Conservation (phyloP, 2,329 filamentous ascomycete genomes). For the Fusarium sp. region DNA sequence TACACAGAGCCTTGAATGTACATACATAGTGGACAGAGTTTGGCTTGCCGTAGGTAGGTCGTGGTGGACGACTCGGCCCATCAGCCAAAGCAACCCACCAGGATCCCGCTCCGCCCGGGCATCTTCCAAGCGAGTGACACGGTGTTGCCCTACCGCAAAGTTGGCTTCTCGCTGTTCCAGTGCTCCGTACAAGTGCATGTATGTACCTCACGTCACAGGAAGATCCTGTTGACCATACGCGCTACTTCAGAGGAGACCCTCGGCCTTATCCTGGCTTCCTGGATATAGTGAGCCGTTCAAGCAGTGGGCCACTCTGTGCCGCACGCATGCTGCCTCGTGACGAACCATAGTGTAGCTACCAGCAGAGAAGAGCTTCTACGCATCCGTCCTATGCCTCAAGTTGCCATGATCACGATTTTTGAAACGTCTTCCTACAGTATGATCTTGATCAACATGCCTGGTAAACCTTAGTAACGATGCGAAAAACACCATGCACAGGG, state of each 20-base stretch:
- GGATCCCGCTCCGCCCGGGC: conserved; percentile 30
- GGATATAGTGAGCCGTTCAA: conserved; percentile 42
- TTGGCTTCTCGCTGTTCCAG: conserved; percentile 9
- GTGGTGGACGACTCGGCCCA: conserved; percentile 38
- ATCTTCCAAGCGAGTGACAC: conserved; percentile 41
- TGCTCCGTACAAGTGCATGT: conserved; percentile 11
- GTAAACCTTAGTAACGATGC: conserved; percentile 26
- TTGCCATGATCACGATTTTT: neutral
- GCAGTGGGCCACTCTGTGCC: conserved; percentile 47
- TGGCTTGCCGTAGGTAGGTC: conserved; percentile 24
- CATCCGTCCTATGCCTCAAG: conserved; percentile 2
- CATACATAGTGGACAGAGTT: conserved; percentile 11
- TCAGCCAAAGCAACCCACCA: conserved; percentile 25
- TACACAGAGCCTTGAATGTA: conserved; percentile 17
- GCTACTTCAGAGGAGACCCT: conserved; percentile 24
- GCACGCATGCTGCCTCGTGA: conserved; percentile 48
- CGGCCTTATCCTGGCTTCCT: conserved; percentile 27
- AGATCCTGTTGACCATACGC: conserved; percentile 35
- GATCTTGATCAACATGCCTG: conserved; percentile 16
- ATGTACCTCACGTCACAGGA: conserved; percentile 21
- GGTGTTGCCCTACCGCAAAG: conserved; percentile 37
- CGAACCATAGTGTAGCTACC: conserved; percentile 42
- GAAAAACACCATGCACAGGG: conserved; percentile 20
- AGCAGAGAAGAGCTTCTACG: conserved; percentile 2
- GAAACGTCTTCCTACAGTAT: neutral